Percentiles rank a stretch among this genome's conserved stretches.
Evolutionary conservation across 129 eudicot genomes (phyloP).

Genomic region (Escallonia herrerae): DNA sequence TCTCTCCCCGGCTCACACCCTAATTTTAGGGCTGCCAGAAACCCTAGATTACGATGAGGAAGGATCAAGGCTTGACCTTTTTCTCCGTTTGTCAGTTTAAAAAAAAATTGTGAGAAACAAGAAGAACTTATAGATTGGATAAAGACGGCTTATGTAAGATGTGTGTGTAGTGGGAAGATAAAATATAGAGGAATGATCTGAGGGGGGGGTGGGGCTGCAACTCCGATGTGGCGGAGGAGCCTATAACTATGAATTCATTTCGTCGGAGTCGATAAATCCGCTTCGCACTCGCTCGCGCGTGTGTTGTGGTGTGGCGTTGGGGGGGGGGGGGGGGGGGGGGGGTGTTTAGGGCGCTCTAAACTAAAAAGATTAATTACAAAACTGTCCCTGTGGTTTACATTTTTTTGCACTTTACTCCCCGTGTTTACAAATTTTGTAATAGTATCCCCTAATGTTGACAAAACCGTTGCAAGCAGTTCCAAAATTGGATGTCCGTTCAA

Average conservation of each 20-base stretch:
- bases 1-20: constrained; percentile 1
- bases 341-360: too few relatives aligned
- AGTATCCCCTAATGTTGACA: too few relatives aligned
- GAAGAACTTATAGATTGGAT: too few relatives aligned
- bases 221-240: constrained; percentile 50
- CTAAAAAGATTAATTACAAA: too few relatives aligned
- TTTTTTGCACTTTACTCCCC: too few relatives aligned
- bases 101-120: too few relatives aligned
- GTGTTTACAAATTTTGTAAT: too few relatives aligned
- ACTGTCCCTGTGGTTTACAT: too few relatives aligned
- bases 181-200: constrained; percentile 2
- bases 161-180: neutral
- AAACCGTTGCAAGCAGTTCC: too few relatives aligned
- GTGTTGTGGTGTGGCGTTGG: neutral
- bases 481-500: too few relatives aligned
- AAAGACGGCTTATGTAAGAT: too few relatives aligned
- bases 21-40: constrained; percentile 18
- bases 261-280: constrained; percentile 39
- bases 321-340: too few relatives aligned
- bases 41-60: constrained; percentile 18
- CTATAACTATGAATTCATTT: constrained; percentile 19
- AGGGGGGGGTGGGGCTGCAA: constrained; percentile 23
- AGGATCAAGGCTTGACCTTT: neutral
- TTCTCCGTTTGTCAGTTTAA: neutral
- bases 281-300: constrained; percentile 8